phyloP scores from a whole-genome alignment of 2,329 filamentous ascomycete genomes.

The Colletotrichum sp. region DNA sequence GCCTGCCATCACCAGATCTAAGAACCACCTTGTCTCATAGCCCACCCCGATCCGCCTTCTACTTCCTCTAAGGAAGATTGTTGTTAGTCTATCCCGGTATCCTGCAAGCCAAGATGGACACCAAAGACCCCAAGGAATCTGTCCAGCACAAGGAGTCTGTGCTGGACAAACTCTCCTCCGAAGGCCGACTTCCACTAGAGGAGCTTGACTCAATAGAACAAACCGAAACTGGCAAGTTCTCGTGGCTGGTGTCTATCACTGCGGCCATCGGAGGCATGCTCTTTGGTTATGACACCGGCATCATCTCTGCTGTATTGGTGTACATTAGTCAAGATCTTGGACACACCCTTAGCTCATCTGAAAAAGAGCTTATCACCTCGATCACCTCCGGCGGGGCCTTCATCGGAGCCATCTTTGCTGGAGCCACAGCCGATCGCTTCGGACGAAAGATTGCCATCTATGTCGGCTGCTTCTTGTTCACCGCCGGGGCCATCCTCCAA shows the following conservation, averaged over 20 bases:
- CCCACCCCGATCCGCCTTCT: background rate
- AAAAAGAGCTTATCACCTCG: constrained; percentile 58
- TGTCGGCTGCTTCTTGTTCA: constrained; percentile 36
- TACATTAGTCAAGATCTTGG: constrained; percentile 43
- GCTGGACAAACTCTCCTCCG: background rate
- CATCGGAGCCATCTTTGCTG: constrained; percentile 24
- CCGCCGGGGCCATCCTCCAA: constrained; percentile 23
- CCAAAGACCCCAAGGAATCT: background rate
- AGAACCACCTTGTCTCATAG: background rate
- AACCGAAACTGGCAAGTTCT: constrained; percentile 23
- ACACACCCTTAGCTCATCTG: constrained; percentile 40
- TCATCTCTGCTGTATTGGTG: constrained; percentile 49
- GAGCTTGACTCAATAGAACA: constrained; percentile 13
- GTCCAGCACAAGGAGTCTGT: background rate
- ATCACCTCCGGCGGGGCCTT: constrained; percentile 48
- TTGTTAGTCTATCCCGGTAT: background rate
- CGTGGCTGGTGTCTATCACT: background rate
- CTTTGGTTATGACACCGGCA: constrained; percentile 49
- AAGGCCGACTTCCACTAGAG: background rate
- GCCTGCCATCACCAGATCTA: background rate
- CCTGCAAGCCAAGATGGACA: background rate
- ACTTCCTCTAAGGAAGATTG: background rate
- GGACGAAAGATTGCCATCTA: constrained; percentile 46
- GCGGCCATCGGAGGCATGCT: constrained; percentile 21
- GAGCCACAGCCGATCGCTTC: constrained; percentile 25